phyloP scores from a whole-genome alignment of 2,329 filamentous ascomycete genomes.

The Arthrobotrys musiformis region DNA sequence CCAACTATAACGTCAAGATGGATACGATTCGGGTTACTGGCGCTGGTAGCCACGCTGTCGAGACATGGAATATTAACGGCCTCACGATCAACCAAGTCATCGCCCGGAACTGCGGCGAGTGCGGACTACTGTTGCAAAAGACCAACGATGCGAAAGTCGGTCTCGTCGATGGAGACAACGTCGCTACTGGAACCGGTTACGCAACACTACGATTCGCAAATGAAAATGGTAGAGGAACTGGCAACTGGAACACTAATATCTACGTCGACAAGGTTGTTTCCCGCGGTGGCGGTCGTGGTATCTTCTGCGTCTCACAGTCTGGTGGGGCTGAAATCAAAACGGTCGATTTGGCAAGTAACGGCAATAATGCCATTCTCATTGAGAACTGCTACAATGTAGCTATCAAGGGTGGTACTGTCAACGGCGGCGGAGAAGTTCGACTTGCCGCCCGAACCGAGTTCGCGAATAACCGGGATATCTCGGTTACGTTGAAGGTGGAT shows the following conservation, averaged over 20 bases:
- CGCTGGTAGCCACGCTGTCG: slow-evolving; percentile 69
- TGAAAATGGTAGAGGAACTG: slow-evolving; percentile 67
- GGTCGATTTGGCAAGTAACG: slow-evolving; percentile 68
- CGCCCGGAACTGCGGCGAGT: slow-evolving; percentile 69
- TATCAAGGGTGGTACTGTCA: slow-evolving; percentile 67
- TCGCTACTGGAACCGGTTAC: slow-evolving; percentile 68
- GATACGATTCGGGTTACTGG: slow-evolving; percentile 67
- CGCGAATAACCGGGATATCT: slow-evolving; percentile 68
- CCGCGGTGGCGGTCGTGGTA: slow-evolving; percentile 69
- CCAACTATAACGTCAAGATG: slow-evolving; percentile 69
- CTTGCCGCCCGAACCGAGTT: slow-evolving; percentile 69
- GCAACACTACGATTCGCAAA: slow-evolving; percentile 69
- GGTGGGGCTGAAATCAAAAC: slow-evolving; percentile 67
- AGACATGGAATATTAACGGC: slow-evolving; percentile 71
- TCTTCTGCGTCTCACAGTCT: slow-evolving; percentile 70
- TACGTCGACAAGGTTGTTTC: slow-evolving; percentile 68
- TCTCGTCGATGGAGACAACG: slow-evolving; percentile 70
- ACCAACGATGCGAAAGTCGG: slow-evolving; percentile 68
- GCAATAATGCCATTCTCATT: slow-evolving; percentile 69
- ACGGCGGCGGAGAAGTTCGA: slow-evolving; percentile 69
- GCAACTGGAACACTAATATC: slow-evolving; percentile 68
- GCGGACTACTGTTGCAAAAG: slow-evolving; percentile 69
- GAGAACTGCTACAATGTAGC: slow-evolving; percentile 71
- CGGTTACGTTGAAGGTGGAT: slow-evolving; percentile 67
- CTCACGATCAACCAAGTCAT: slow-evolving; percentile 68